These are phyloP conservation scores for Amorphotheca resinae DNA, from an alignment of 495 filamentous ascomycete genomes.

Conservation along the genomic window DNA sequence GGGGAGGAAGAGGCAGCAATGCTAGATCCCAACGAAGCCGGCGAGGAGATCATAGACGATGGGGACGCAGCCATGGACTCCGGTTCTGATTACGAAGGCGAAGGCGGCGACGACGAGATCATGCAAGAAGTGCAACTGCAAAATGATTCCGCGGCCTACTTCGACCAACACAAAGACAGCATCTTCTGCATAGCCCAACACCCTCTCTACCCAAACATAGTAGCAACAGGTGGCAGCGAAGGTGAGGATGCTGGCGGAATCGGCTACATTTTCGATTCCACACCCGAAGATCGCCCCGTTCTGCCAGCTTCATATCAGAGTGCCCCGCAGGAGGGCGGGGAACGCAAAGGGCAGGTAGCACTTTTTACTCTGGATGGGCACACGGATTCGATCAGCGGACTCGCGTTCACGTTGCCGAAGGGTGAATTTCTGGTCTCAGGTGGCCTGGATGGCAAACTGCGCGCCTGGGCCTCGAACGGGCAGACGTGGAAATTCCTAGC, in stretches of 20 bases:
- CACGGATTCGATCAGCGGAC: constrained; percentile 77
- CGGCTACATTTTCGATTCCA: constrained; percentile 68
- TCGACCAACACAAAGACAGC: constrained; percentile 75
- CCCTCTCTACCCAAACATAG: constrained; percentile 59
- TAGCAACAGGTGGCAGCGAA: constrained; percentile 78
- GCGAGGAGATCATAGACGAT: constrained; percentile 55
- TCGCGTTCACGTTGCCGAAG: constrained; percentile 68
- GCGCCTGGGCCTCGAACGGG: constrained; percentile 33
- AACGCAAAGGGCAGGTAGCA: constrained; percentile 39
- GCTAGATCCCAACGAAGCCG: constrained; percentile 58
- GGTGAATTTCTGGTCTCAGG: constrained; percentile 79
- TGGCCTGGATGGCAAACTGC: constrained; percentile 68
- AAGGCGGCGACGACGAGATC: constrained; percentile 37
- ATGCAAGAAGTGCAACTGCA: constrained; percentile 64
- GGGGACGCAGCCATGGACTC: constrained; percentile 65
- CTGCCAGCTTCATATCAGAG: constrained; percentile 64
- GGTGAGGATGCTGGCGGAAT: constrained; percentile 58
- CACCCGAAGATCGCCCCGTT: constrained; percentile 44
- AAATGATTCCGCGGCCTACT: constrained; percentile 87
- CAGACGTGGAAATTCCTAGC: constrained; percentile 49
- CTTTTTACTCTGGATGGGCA: constrained; percentile 70
- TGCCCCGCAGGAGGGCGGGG: constrained; percentile 39
- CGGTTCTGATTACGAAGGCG: constrained; percentile 31
- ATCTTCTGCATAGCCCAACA: constrained; percentile 93
- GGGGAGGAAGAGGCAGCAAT: constrained; percentile 42